A percentile compares a stretch with the other conserved stretches of the same genome.
Conservation (phyloP, 768 basidiomycete genomes). For the Xerocomellus amylosporus region DNA sequence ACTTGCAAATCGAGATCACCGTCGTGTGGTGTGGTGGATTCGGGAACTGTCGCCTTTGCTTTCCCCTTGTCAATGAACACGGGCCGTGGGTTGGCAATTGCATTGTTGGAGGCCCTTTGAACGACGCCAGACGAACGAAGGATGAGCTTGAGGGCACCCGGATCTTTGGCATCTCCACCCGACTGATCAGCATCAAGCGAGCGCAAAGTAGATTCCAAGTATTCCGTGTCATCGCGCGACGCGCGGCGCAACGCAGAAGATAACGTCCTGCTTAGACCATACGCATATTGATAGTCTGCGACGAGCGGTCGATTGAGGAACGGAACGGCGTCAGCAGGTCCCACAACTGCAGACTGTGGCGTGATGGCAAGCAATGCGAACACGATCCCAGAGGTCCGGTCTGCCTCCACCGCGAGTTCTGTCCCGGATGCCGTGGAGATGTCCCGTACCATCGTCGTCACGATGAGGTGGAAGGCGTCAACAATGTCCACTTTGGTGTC, state of each 20-base stretch:
- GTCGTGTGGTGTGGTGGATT: slow-evolving; percentile 25
- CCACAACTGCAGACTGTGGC: slow-evolving; percentile 18
- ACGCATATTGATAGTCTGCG: slow-evolving; percentile 69
- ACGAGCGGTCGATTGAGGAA: slow-evolving; percentile 69
- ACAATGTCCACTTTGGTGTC: slow-evolving; percentile 71
- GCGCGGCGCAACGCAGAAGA: slow-evolving; percentile 42
- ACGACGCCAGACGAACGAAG: slow-evolving; percentile 58
- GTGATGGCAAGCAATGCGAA: slow-evolving; percentile 54
- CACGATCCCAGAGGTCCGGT: slow-evolving; percentile 55
- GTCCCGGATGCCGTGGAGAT: slow-evolving; percentile 43
- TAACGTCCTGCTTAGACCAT: slow-evolving; percentile 55
- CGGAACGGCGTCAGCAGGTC: slow-evolving; percentile 36
- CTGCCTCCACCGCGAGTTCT: slow-evolving; percentile 45
- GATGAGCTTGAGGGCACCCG: slow-evolving; percentile 62
- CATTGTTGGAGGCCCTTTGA: slow-evolving; percentile 14
- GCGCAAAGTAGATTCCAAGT: slow-evolving; percentile 51
- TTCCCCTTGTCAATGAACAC: slow-evolving; percentile 38
- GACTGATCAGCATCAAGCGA: slow-evolving; percentile 33
- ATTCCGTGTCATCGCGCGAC: slow-evolving; percentile 55
- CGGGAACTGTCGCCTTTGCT: slow-evolving; percentile 31
- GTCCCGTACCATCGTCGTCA: slow-evolving; percentile 49
- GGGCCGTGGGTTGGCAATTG: slow-evolving; percentile 35
- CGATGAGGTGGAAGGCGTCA: slow-evolving; percentile 63
- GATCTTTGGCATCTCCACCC: slow-evolving; percentile 29
- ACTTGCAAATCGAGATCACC: slow-evolving; percentile 55